These are phyloP conservation scores for Polyporus arcularius DNA, from an alignment of 768 basidiomycete genomes.

Conservation along the genomic window DNA sequence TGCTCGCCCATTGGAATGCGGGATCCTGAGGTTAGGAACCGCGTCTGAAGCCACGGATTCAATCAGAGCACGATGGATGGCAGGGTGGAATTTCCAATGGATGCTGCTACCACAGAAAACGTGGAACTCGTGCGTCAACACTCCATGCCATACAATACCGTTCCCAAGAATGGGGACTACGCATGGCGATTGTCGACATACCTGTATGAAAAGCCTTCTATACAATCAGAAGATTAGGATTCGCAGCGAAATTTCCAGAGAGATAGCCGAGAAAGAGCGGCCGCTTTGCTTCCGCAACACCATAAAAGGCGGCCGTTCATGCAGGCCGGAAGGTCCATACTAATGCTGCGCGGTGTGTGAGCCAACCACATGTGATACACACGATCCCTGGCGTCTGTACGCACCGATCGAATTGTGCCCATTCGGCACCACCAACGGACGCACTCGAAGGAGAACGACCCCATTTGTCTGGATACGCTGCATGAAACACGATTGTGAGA, in stretches of 20 bases:
- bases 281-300: conserved; percentile 15
- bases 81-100: background rate
- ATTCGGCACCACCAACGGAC: background rate
- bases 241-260: conserved; percentile 8
- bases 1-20: background rate
- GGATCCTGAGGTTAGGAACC: background rate
- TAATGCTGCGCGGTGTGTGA: background rate
- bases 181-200: background rate
- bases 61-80: background rate
- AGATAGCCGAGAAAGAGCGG: conserved; percentile 14
- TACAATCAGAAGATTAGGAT: conserved; percentile 8
- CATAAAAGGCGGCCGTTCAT: background rate
- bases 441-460: background rate
- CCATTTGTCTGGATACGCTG: background rate
- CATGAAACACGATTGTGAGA: background rate
- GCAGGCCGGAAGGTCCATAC: background rate
- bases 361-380: background rate
- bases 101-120: background rate
- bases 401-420: background rate
- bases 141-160: background rate
- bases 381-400: background rate
- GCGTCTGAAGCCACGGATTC: background rate
- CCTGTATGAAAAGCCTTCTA: background rate
- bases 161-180: background rate
- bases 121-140: background rate